A percentile compares a stretch with the other conserved stretches of the same genome.
phyloP scores from a whole-genome alignment of 2,329 filamentous ascomycete genomes.

The Biscogniauxia marginata region DNA sequence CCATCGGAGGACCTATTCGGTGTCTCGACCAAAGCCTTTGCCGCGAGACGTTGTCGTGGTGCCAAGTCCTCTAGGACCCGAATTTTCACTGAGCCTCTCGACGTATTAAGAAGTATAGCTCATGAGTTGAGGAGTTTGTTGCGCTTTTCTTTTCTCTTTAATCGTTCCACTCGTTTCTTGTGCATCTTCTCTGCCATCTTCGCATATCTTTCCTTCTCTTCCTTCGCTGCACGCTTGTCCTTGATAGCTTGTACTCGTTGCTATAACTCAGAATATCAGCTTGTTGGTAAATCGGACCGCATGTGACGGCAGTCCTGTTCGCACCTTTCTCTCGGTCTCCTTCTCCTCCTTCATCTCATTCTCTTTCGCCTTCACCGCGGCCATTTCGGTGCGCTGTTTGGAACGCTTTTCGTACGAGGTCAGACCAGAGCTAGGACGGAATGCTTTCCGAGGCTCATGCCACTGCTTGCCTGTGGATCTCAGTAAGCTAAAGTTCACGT shows the following conservation, averaged over 20 bases:
- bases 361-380: conserved; percentile 86
- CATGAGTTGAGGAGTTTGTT: conserved; percentile 77
- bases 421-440: conserved; percentile 76
- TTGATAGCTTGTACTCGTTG: conserved; percentile 75
- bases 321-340: conserved; percentile 80
- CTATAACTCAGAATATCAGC: conserved; percentile 43
- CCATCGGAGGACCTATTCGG: not conserved
- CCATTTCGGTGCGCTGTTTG: conserved; percentile 65
- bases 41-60: conserved; percentile 7
- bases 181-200: conserved; percentile 98
- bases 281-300: not conserved
- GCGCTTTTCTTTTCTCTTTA: conserved; percentile 95
- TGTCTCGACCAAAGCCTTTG: not conserved
- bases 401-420: conserved; percentile 76
- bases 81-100: not conserved
- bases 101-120: conserved; percentile 23
- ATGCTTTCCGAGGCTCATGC: conserved; percentile 80
- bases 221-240: conserved; percentile 83
- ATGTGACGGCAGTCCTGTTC: conserved; percentile 1
- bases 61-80: not conserved
- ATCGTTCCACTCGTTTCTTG: conserved; percentile 84
- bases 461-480: conserved; percentile 82
- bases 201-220: conserved; percentile 88
- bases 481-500: conserved; percentile 8
- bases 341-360: conserved; percentile 96